Evolutionary conservation across 257 asterid genomes (phyloP).

Genomic region (Ajuga chamaepitys): DNA sequence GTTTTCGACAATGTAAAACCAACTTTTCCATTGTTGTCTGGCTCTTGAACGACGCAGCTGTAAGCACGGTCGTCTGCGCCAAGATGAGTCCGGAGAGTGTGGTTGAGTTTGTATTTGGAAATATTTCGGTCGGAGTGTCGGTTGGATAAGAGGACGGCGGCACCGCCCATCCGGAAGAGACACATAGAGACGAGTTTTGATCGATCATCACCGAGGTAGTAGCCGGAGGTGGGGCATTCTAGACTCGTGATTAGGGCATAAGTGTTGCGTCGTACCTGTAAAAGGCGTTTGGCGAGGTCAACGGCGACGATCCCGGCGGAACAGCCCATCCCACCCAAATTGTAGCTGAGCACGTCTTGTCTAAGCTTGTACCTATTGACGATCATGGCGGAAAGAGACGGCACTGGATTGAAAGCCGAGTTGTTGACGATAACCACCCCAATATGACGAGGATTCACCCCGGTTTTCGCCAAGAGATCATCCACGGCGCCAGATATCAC

Average conservation of each 20-base stretch:
- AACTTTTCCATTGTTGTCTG: background rate
- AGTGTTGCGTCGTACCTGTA: conserved; percentile 9
- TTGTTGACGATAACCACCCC: conserved; percentile 31
- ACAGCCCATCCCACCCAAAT: conserved; percentile 44
- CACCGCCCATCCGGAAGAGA: conserved; percentile 31
- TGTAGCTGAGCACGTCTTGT: conserved; percentile 23
- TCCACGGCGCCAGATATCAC: conserved; percentile 35
- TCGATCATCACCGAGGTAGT: conserved; percentile 9
- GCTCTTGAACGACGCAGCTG: conserved; percentile 13
- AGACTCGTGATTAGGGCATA: conserved; percentile 7
- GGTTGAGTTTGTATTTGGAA: conserved; percentile 14
- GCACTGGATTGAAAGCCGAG: conserved; percentile 29
- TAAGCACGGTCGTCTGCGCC: conserved; percentile 18
- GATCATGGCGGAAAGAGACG: conserved; percentile 41
- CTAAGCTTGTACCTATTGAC: conserved; percentile 37
- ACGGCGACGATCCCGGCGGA: conserved; percentile 35
- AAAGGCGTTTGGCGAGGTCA: conserved; percentile 33
- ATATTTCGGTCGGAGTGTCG: background rate
- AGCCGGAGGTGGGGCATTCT: conserved; percentile 8
- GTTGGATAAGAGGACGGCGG: conserved; percentile 23
- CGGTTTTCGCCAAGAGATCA: conserved; percentile 24
- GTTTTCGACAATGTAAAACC: background rate
- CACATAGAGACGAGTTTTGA: conserved; percentile 16
- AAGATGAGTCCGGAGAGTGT: conserved; percentile 16
- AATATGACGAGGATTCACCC: conserved; percentile 23